Percentiles rank a stretch among this genome's conserved stretches.
These are phyloP conservation scores for Hippophae rhamnoides DNA, from an alignment of 306 rosid genomes.

Conservation along the genomic window DNA sequence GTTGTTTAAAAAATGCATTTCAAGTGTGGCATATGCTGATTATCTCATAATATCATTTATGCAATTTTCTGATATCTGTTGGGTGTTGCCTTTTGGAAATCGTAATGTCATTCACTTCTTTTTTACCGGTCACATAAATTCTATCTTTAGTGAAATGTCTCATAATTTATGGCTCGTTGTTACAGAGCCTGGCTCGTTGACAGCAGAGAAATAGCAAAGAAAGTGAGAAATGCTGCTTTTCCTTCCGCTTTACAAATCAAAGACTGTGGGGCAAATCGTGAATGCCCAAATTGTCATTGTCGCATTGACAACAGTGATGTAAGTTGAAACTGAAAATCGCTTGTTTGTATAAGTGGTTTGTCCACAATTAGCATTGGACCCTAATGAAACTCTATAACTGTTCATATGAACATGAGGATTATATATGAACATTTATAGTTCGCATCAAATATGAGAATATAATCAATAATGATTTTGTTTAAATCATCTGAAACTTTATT, in stretches of 20 bases:
- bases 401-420: no score
- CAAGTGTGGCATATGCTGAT: no score
- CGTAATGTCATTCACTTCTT: neutral
- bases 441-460: no score
- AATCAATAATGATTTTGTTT: neutral
- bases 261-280: constrained; percentile 67
- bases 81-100: neutral
- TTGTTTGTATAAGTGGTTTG: constrained; percentile 1
- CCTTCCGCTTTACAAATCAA: constrained; percentile 45
- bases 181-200: constrained; percentile 74
- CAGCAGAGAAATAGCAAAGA: constrained; percentile 66
- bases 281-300: constrained; percentile 69
- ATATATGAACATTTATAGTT: no score
- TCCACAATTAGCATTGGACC: neutral
- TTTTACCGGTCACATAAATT: neutral
- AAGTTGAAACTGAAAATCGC: constrained; percentile 16
- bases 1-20: no score
- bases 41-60: no score
- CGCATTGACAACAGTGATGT: constrained; percentile 75
- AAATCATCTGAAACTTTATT: constrained; percentile 6
- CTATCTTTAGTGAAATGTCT: neutral
- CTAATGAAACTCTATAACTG: neutral
- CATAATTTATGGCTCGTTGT: neutral
- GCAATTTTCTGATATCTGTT: neutral
- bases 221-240: constrained; percentile 45